Evolutionary conservation across 306 rosid species (phyloP).

Genomic region (Adenanthera pavonina): DNA sequence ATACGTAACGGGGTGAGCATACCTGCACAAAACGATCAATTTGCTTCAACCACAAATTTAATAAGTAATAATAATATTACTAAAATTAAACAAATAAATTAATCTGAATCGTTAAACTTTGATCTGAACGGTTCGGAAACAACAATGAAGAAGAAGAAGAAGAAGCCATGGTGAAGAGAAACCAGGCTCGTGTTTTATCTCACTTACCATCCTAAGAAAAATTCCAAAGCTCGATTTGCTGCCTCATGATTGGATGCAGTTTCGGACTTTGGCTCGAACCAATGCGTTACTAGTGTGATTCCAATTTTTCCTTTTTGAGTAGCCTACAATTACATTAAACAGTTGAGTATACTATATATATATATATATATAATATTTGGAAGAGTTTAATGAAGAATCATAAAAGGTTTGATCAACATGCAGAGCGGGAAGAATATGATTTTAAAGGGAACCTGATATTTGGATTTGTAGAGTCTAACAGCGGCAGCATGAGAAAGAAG

Average conservation of each 20-base stretch:
- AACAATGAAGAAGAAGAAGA: no score
- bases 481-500: conserved; percentile 56
- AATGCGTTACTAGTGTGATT: conserved; percentile 37
- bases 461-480: conserved; percentile 44
- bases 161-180: no score
- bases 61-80: no score
- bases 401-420: no score
- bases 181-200: not conserved
- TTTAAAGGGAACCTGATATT: conserved; percentile 48
- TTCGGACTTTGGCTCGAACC: conserved; percentile 33
- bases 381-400: no score
- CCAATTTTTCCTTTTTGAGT: conserved; percentile 49
- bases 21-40: conserved; percentile 37
- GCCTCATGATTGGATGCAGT: conserved; percentile 5
- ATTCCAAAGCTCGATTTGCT: conserved; percentile 30
- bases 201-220: conserved; percentile 46
- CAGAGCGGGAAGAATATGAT: not conserved
- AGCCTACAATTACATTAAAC: not conserved
- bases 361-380: no score
- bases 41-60: no score
- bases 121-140: no score
- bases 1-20: conserved; percentile 52
- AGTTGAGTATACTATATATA: not conserved
- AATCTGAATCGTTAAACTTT: no score
- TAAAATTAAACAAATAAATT: no score